Evolutionary conservation across 306 rosid genomes (phyloP), one percentile per base, ranked within the genome.

Genomic region (Sicyos baderoa): DNA sequence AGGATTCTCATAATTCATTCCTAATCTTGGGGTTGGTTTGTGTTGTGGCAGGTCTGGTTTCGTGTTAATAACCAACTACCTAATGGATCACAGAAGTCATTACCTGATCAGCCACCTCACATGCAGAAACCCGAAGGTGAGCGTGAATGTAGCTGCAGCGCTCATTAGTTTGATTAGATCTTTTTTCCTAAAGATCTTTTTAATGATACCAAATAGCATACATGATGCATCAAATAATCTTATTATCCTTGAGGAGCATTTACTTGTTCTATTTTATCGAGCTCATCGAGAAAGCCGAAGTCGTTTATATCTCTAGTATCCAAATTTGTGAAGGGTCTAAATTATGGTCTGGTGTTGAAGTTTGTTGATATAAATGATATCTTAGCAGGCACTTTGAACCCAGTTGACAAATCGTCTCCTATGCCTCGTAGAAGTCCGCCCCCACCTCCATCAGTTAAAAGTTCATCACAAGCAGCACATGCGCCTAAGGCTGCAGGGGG

Each of bases 11-110:
- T 70, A 16, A 25, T 70, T 73, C 17, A 58, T 78, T 78, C 56
- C 85, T 85, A 68, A 88, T 72, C 25, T 58, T 54, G 70, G 64
- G 42, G 73, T 70, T 73, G 40, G 71, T 35, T 76, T 72, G 17
- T 66, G 61, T 57, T 70, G 58, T 79, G 60, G 79, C 93, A 89
- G 96, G 97, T 93, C 70, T 93, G 96, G 98, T 88, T 93, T 86
- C 97, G 90, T 82, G 91, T 88, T 70, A 93, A 93, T 78, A 93
- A 85, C 80, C 86, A 76, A 82, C 82, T 93, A 40, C 98, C 98
- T n/a, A 76, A 59, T 82, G 85, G 79, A 76, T 82, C 82, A 70
- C 98, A 85, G 81, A 93, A 93, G 82, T 82, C 96, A 60, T 85
- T 93, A 81, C 98, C 94, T 21, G 95, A 89, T 79, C 81, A 84